phyloP scores from a whole-genome alignment of 371 early-diverging fungal species.

The Mortierella sp. region DNA sequence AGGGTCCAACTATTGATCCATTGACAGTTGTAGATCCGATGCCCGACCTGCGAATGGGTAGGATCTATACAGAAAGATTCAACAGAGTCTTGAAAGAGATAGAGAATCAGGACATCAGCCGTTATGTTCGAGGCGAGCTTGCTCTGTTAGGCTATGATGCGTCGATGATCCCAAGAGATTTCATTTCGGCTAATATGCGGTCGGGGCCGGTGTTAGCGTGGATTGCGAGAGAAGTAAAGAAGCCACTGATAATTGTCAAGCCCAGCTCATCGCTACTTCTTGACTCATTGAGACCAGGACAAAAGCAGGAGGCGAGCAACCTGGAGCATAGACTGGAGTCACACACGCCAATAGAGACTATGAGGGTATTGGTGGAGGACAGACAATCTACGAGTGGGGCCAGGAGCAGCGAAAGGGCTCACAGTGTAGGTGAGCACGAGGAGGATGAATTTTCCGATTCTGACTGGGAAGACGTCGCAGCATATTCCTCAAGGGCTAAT shows the following conservation, averaged over 20 bases:
- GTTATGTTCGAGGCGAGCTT: constrained; percentile 27
- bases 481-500: neutral
- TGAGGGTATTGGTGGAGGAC: neutral
- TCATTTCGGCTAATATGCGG: constrained; percentile 29
- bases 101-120: constrained; percentile 8
- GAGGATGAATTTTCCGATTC: constrained; percentile 1
- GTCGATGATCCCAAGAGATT: constrained; percentile 24
- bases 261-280: no score
- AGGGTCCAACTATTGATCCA: constrained; percentile 1
- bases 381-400: no score
- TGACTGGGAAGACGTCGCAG: constrained; percentile 24
- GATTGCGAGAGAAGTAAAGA: constrained; percentile 13
- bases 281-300: no score
- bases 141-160: constrained; percentile 30
- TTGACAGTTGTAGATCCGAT: constrained; percentile 13
- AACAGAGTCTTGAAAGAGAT: constrained; percentile 27
- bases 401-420: no score
- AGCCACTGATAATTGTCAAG: no score
- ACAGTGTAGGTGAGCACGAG: neutral
- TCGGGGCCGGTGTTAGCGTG: constrained; percentile 29
- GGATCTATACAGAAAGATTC: constrained; percentile 33
- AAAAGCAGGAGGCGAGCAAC: no score
- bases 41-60: constrained; percentile 31
- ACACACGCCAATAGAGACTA: neutral
- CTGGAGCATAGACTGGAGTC: neutral